Base-by-base conservation (phyloP, 2,329 filamentous ascomycete species). In the Trichoderma harzianum region DNA sequence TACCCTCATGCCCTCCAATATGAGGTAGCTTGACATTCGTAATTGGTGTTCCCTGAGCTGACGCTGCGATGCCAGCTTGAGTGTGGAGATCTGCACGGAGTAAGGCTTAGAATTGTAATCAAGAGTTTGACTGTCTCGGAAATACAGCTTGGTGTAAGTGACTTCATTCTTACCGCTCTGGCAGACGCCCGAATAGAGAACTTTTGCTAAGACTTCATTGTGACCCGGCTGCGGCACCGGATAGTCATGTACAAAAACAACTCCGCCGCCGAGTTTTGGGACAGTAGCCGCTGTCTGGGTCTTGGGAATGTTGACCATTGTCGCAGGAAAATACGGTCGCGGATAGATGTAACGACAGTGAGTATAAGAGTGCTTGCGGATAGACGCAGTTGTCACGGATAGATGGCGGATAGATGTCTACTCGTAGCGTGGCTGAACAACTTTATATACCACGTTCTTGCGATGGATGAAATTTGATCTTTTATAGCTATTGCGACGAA, bases 201-300 rank as follows among this genome's bases (percentile, higher is more conserved):
- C 70, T 21, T 75, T 75, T 57, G 74, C 74, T 10, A 75, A 24
- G 16, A 75, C 70, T 66, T 75, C 74, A 60, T 75, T 75, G 16
- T 73, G 58, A 1, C 72, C 73, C 7, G 73, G 69, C 32, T 75
- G 74, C 1, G 74, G 72, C 26, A 74, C 74, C 7, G 74, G 73
- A 51, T 75, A 75, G 18, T 74, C 67, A 12, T 75, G 65, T 14
- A 66, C 60, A 61, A 75, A 75, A n/a, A 70, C 65, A 36, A 75
- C 71, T 14, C 73, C 74, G 21, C 70, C 73, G 12, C 74, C 74
- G 1, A 74, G 63, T 30, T 72, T 69, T 32, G 74, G 73, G 3
- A 75, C 74, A 24, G 71, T 75, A 24, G 74, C 74, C n/a, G 71
- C 74, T 8, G 70, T 75, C 65, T 75, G 74, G 3, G 66, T 70